Evolutionary conservation across 441 rosid genomes (phyloP).

Genomic region (Dalechampia spathulata): DNA sequence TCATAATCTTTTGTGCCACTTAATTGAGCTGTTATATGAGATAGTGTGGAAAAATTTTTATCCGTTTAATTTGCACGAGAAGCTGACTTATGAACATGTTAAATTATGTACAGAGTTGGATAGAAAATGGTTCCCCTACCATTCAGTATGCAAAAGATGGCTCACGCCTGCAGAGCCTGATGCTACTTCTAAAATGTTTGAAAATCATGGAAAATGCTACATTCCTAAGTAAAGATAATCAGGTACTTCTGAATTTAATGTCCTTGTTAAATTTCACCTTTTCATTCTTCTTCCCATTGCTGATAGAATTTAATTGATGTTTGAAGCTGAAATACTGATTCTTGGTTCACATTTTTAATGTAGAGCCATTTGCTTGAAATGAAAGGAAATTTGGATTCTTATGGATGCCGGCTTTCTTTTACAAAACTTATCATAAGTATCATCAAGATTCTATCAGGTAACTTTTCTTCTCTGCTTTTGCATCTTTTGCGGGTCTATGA

Average conservation of each 20-base stretch:
- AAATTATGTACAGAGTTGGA: conserved; percentile 54
- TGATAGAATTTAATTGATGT: not conserved
- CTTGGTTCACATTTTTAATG: conserved; percentile 5
- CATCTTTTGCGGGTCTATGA: not conserved
- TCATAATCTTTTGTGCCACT: not conserved
- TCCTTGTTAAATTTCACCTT: conserved; percentile 9
- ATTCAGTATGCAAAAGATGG: conserved; percentile 33
- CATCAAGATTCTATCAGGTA: conserved; percentile 83
- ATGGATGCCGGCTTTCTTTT: conserved; percentile 42
- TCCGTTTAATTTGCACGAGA: too few relatives aligned
- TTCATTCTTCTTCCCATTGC: not conserved
- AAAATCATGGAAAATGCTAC: conserved; percentile 99
- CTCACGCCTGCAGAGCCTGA: conserved; percentile 37
- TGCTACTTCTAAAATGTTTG: conserved; percentile 69
- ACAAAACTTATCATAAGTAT: conserved; percentile 45
- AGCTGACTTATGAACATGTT: conserved; percentile 5
- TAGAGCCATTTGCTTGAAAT: conserved; percentile 79
- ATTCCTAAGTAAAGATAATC: conserved; percentile 91
- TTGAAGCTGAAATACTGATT: conserved; percentile 11
- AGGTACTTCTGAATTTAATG: conserved; percentile 38
- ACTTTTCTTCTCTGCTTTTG: conserved; percentile 1
- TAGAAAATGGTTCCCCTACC: conserved; percentile 23
- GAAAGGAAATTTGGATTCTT: conserved; percentile 38
- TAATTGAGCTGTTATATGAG: not conserved
- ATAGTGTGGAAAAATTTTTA: too few relatives aligned